Evolutionary conservation across 371 early-diverging fungal species (phyloP).

Genomic region (Haplosporangium sp.): DNA sequence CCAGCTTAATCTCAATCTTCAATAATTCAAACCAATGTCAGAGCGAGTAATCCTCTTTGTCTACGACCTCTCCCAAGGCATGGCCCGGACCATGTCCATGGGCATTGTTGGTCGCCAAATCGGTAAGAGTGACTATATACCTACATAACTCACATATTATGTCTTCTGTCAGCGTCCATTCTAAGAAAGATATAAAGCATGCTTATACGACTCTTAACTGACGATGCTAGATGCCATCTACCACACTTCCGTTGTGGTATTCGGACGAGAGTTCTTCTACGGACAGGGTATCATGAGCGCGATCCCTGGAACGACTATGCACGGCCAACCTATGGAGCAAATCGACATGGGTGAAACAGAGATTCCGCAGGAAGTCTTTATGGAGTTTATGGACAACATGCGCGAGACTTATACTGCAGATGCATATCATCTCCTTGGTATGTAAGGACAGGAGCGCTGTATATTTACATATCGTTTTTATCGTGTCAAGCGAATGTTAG

Average conservation of each 20-base stretch:
- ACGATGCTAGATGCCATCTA: conserved; percentile 37
- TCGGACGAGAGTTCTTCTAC: conserved; percentile 88
- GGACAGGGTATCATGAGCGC: conserved; percentile 78
- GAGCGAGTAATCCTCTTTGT: conserved; percentile 72
- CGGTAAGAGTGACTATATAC: conserved; percentile 51
- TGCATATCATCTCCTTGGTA: conserved; percentile 88
- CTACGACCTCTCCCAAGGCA: conserved; percentile 84
- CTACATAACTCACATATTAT: neutral
- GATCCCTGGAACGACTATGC: conserved; percentile 73
- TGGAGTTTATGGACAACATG: conserved; percentile 80
- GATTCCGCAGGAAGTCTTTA: conserved; percentile 82
- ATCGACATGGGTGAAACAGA: conserved; percentile 87
- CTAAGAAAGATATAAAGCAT: neutral
- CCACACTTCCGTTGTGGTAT: conserved; percentile 94
- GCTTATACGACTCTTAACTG: neutral
- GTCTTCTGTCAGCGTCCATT: neutral
- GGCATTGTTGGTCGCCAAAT: conserved; percentile 76
- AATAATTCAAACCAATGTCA: conserved; percentile 13
- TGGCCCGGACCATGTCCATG: conserved; percentile 74
- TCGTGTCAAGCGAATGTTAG: too few relatives aligned
- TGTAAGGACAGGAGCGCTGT: neutral
- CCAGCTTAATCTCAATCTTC: neutral
- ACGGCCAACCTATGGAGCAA: conserved; percentile 77
- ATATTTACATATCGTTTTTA: neutral
- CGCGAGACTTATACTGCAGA: conserved; percentile 76